phyloP scores from a whole-genome alignment of 768 basidiomycete species.

The Pholiota molesta region DNA sequence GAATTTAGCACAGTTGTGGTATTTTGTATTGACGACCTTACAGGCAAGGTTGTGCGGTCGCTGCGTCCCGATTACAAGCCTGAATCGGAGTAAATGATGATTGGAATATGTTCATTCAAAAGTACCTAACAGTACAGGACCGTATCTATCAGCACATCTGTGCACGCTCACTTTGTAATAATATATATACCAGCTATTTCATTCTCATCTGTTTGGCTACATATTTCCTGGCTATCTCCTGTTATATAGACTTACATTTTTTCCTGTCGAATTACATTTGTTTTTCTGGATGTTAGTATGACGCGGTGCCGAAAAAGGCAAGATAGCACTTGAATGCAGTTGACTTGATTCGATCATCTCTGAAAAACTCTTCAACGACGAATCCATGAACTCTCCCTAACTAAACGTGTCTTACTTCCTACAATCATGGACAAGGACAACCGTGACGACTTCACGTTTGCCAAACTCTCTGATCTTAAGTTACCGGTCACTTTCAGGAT shows the following conservation, averaged over 20 bases:
- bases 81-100: slow-evolving; percentile 44
- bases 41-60: slow-evolving; percentile 88
- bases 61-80: slow-evolving; percentile 86
- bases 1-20: not conserved
- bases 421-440: slow-evolving; percentile 54
- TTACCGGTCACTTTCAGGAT: slow-evolving; percentile 86
- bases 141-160: slow-evolving; percentile 13
- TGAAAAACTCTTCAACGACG: slow-evolving; percentile 2
- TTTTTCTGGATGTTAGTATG: not conserved
- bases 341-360: slow-evolving; percentile 10
- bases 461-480: slow-evolving; percentile 87
- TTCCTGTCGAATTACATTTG: too few relatives aligned
- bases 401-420: not conserved
- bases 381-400: not conserved
- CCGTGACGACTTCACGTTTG: slow-evolving; percentile 91
- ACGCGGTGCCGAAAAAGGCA: slow-evolving; percentile 2
- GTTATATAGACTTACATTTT: not conserved
- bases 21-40: not conserved
- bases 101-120: slow-evolving; percentile 21
- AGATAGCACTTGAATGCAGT: slow-evolving; percentile 6
- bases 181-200: slow-evolving; percentile 27
- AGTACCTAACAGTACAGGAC: slow-evolving; percentile 26
- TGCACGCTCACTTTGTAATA: slow-evolving; percentile 21
- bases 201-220: not conserved
- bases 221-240: not conserved